Evolutionary conservation across 306 rosid genomes (phyloP).

Genomic region (Pterocarpus macrocarpus): DNA sequence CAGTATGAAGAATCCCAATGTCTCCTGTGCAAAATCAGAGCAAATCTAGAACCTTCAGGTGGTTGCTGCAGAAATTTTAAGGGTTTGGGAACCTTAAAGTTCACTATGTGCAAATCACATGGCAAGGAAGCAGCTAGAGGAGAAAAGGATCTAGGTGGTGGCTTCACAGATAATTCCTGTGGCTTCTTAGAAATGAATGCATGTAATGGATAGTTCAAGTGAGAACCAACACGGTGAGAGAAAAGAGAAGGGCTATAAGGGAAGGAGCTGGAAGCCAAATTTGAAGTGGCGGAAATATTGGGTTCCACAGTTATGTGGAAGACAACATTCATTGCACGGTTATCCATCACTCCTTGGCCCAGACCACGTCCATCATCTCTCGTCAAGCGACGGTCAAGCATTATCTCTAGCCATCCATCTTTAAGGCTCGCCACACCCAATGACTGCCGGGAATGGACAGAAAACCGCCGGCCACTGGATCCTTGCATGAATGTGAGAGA

Average conservation of each 20-base stretch:
- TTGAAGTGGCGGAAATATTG: slow-evolving; percentile 67
- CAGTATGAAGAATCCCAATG: slow-evolving; percentile 93
- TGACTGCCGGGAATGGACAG: slow-evolving; percentile 90
- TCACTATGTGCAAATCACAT: slow-evolving; percentile 93
- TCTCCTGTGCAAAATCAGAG: slow-evolving; percentile 71
- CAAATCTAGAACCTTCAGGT: slow-evolving; percentile 69
- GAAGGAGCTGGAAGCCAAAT: slow-evolving; percentile 60
- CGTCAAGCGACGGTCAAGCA: slow-evolving; percentile 95
- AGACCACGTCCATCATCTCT: slow-evolving; percentile 97
- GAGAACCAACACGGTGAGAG: slow-evolving; percentile 76
- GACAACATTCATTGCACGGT: slow-evolving; percentile 82
- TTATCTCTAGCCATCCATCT: slow-evolving; percentile 93
- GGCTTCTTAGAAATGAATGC: slow-evolving; percentile 83
- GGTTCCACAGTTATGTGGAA: slow-evolving; percentile 83
- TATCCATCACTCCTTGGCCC: slow-evolving; percentile 98
- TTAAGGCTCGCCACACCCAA: slow-evolving; percentile 94
- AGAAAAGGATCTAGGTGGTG: slow-evolving; percentile 76
- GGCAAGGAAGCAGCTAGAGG: slow-evolving; percentile 85
- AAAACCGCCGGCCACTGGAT: slow-evolving; percentile 80
- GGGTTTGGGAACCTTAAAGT: slow-evolving; percentile 91
- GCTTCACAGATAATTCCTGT: slow-evolving; percentile 63
- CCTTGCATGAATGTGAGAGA: slow-evolving; percentile 89
- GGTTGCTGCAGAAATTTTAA: slow-evolving; percentile 70
- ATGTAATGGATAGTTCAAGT: slow-evolving; percentile 87
- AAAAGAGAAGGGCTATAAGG: slow-evolving; percentile 87